A percentile compares a stretch with the other conserved stretches of the same genome.
Evolutionary conservation across 495 filamentous ascomycete species (phyloP).

Genomic region (Aspergillus hancockii): DNA sequence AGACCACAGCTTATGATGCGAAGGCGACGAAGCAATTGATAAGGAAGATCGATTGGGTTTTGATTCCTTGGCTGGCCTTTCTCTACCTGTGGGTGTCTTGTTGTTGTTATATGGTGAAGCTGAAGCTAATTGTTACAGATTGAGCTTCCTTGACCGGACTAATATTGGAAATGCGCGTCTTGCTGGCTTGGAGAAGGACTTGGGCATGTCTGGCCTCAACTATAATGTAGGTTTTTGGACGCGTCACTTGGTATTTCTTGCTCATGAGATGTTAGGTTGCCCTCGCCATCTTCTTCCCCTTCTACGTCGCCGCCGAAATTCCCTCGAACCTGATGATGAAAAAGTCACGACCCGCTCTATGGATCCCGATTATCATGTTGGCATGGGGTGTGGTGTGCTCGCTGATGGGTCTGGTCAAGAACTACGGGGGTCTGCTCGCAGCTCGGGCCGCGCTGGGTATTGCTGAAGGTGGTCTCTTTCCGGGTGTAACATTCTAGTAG

Average conservation of each 20-base stretch:
- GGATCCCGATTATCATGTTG: slow-evolving; percentile 19
- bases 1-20: not conserved
- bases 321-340: slow-evolving; percentile 22
- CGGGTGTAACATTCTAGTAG: slow-evolving; percentile 41
- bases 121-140: slow-evolving; percentile 7
- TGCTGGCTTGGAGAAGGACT: slow-evolving; percentile 11
- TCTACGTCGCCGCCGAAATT: slow-evolving; percentile 20
- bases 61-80: slow-evolving; percentile 20
- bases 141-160: slow-evolving; percentile 21
- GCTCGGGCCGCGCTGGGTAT: slow-evolving; percentile 53
- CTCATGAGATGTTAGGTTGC: slow-evolving; percentile 9
- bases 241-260: not conserved
- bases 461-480: slow-evolving; percentile 55
- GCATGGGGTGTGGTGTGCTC: slow-evolving; percentile 13
- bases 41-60: slow-evolving; percentile 16
- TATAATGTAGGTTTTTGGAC: slow-evolving; percentile 14
- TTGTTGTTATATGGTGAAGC: not conserved
- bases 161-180: slow-evolving; percentile 21
- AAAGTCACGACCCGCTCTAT: slow-evolving; percentile 12
- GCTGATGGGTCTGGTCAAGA: slow-evolving; percentile 32
- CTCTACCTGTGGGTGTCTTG: slow-evolving; percentile 14
- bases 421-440: slow-evolving; percentile 45
- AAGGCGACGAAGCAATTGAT: slow-evolving; percentile 13
- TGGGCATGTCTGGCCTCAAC: slow-evolving; percentile 17
- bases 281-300: slow-evolving; percentile 21